Conservation (phyloP, 352 stramenopile species). For the Lagenidium giganteum region DNA sequence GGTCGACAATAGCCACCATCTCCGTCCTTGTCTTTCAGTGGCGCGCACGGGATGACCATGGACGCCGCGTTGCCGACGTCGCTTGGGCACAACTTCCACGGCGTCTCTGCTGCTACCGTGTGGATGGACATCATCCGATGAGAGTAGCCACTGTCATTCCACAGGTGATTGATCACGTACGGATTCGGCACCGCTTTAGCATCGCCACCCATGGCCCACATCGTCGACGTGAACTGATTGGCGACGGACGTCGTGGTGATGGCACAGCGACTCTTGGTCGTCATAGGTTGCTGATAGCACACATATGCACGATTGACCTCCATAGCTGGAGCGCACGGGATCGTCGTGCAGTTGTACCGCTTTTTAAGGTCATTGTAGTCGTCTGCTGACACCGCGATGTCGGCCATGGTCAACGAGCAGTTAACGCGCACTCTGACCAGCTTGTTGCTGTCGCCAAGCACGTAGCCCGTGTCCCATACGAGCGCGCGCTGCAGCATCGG, state of each 20-base stretch:
- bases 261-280: slow-evolving; percentile 16
- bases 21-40: slow-evolving; percentile 10
- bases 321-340: too few relatives aligned
- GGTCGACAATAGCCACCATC: slow-evolving; percentile 5
- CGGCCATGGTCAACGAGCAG: slow-evolving; percentile 20
- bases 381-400: slow-evolving; percentile 21
- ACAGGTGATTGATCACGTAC: slow-evolving; percentile 13
- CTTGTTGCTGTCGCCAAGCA: slow-evolving; percentile 1
- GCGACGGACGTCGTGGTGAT: slow-evolving; percentile 4
- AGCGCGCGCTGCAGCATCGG: slow-evolving; percentile 13
- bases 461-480: slow-evolving; percentile 15
- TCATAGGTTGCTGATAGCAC: slow-evolving; percentile 12
- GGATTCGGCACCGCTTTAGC: slow-evolving; percentile 11
- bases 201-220: slow-evolving; percentile 25
- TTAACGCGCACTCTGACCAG: slow-evolving; percentile 20
- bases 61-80: background rate
- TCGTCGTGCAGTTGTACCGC: slow-evolving; percentile 13
- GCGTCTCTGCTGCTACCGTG: slow-evolving; percentile 7
- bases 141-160: slow-evolving; percentile 9
- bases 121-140: slow-evolving; percentile 23
- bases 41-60: slow-evolving; percentile 4
- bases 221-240: slow-evolving; percentile 4
- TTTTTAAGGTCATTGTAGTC: slow-evolving; percentile 3
- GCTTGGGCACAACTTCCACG: slow-evolving; percentile 4
- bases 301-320: slow-evolving; percentile 11